Base-by-base conservation (phyloP, 768 basidiomycete species). In the Tulasnella sp. region DNA sequence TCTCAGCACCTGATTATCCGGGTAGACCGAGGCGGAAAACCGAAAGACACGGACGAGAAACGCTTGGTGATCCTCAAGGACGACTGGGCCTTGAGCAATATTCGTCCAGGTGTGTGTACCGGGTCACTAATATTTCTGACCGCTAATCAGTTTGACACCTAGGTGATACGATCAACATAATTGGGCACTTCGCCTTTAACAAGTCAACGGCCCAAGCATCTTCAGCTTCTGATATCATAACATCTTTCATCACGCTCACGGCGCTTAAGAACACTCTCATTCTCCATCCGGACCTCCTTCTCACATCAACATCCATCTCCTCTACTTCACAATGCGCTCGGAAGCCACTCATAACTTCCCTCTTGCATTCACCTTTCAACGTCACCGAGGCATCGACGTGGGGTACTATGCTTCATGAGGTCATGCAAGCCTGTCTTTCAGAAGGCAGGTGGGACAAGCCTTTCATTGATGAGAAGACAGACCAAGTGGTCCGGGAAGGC, bases 391-490 rank as follows among this genome's bases (percentile, higher is more conserved):
- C 66, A 17, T 55, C 73, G 1, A 75, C 94, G 0, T 97, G 92
- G 82, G 96, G 96, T 38, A 96, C 85, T 65, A 82, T 98, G 70
- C 77, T 96, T 4, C 96, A 99, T 65, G 84, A 91, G 63, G 83
- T 97, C 31, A 81, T 96, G 74, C 92, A 98, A 68, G 73, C 76
- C 0, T 92, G 89, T 64, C 73, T 98, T 53, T 69, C 68, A 22
- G 75, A 78, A 46, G 72, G 74, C 4, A 71, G 71, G 19, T 91
- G 87, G 87, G 82, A 82, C 42, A 74, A 80, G 42, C 65, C 66
- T 15, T 86, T 79, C 72, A 72, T 92, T 3, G 77, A 85, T 17
- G 71, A 73, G 22, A 73, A 77, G 62, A 82, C 85, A 51, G 80
- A 80, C 44, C 73, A 78, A 45, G 77, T 75, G 2, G 74, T 87